Evolutionary conservation across 2,329 filamentous ascomycete genomes (phyloP), one percentile per base, ranked within the genome.

Genomic region (Fragosphaeria purpurea): DNA sequence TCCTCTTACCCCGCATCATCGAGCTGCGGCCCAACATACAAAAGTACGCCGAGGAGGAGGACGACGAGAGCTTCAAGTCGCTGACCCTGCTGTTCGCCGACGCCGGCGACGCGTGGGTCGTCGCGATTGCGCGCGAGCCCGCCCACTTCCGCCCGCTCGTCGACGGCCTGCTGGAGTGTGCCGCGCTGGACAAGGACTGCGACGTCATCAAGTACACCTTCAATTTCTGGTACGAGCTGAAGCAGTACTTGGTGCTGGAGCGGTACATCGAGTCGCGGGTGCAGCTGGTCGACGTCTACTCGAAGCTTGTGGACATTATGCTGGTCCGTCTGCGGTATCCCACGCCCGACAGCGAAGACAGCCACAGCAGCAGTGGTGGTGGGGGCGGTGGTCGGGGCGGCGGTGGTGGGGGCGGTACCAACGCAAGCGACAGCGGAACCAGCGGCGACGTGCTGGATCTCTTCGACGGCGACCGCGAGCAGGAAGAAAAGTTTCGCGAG

Each of bases 151-250:
- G 86, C 40, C 81, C 80, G 9, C 74, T 98, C 5, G 91, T 98
- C 9, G 89, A 96, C 61, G 82, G 86, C 6, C 82, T 98, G 12
- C 76, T 97, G n/a, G 90, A 97, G 69, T 95, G 89, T 62, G 90
- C 88, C 54, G 80, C 85, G 9, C 79, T 86, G 58, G 93, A 98
- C 65, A 83, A 82, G 63, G 91, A 96, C 49, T 82, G 86, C 55
- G 93, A 98, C 58, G 88, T 90, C 5, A 89, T 98, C 56, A 87
- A 88, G 49, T 82, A 93, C 61, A 98, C 94, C 0, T 98, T 98
- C 68, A 82, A 82, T 58, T 97, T 98, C 70, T 98, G 93, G 93
- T 97, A 94, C 64, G 93, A 98, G 63, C 77, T 98, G 44, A 98
- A 98, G 73, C 89, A 96, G 65, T 96, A 95, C 64, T 75, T 98